Base-by-base conservation (phyloP, 2,329 filamentous ascomycete genomes). In the Penicillium sp. region DNA sequence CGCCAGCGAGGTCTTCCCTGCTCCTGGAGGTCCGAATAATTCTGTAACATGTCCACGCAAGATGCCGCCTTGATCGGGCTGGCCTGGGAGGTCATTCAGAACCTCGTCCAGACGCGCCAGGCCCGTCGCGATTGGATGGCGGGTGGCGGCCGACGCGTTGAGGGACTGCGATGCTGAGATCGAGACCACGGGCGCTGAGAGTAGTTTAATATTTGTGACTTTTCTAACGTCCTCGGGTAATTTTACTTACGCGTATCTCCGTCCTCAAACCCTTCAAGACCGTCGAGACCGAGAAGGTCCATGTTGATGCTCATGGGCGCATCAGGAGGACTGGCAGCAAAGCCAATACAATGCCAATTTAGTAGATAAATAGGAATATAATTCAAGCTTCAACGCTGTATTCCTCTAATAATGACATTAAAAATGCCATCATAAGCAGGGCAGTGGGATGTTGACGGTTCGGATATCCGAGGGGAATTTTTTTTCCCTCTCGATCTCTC, bases 1-100 rank as follows among this genome's bases (percentile, higher is more conserved):
- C 89, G 87, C 89, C 64, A 97, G 78, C 13, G 88, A 81, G 4
- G 91, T 96, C 79, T 96, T 97, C 31, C 92, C 93, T 26, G 84
- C 84, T 2, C 92, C 92, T 9, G 90, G 88, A 11, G 92, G 91
- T 0, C 93, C 93, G 83, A 90, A 96, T 48, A 96, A 77, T 73
- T 97, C 93, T 4, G 89, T 89, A 40, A 96, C 81, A 71, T 91
- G 89, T 14, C 92, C 90, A 55, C 86, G 84, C 58, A 82, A 82
- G 46, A 96, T 79, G 4, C 91, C 92, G 26, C 55, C 22, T 20
- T 53, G 53, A 2, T 45, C 16, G 20, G 35, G 20, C 44, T 35
- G 50, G 14, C 44, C 59, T 6, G 60, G 50, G 4, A 60, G 11
- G 29, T 59, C 60, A 48, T 67, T 63, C 11, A 61, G 43, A 9